These are phyloP conservation scores for Populus hybrid DNA, from an alignment of 441 rosid genomes.

Conservation along the genomic window DNA sequence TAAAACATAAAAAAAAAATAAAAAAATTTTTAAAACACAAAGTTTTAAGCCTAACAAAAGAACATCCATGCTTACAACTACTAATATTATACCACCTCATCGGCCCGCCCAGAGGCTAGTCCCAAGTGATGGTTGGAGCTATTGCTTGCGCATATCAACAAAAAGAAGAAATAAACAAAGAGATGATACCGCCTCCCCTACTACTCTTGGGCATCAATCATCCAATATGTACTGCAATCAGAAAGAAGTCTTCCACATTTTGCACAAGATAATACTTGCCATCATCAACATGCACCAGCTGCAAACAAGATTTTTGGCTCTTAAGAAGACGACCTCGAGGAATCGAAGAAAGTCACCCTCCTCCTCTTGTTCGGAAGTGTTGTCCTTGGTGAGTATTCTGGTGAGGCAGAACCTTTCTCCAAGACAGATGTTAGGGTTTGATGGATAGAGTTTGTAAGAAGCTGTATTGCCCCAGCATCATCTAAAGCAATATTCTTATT, in stretches of 20 bases:
- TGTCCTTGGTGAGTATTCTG: conserved; percentile 44
- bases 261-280: no score
- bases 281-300: no score
- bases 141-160: no score
- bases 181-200: not conserved
- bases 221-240: no score
- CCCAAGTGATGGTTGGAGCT: not conserved
- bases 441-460: conserved; percentile 31
- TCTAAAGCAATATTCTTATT: conserved; percentile 16
- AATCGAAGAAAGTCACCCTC: conserved; percentile 39
- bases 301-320: not conserved
- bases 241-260: no score
- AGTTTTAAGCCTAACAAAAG: not conserved
- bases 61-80: not conserved
- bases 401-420: conserved; percentile 37
- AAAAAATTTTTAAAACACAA: no score
- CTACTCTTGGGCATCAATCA: no score
- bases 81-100: not conserved
- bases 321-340: conserved; percentile 49
- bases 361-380: conserved; percentile 44
- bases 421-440: conserved; percentile 43
- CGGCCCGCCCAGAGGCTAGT: not conserved
- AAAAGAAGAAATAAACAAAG: not conserved
- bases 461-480: conserved; percentile 10
- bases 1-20: no score